phyloP scores from a whole-genome alignment of 2,329 filamentous ascomycete species.

The Fusarium liriodendri region DNA sequence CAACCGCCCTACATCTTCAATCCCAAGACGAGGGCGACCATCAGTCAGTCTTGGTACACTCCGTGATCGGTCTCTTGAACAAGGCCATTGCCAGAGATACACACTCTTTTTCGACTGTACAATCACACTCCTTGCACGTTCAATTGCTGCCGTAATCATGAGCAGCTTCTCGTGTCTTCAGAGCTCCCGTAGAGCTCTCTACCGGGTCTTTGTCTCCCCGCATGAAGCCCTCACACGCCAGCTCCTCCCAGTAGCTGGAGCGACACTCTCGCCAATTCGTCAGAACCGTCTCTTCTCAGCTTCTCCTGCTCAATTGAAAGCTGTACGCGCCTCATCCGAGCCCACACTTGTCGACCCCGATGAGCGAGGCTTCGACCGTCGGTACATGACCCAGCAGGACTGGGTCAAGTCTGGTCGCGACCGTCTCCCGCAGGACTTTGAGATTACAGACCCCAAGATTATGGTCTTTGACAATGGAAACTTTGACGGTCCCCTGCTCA shows the following conservation, averaged over 20 bases:
- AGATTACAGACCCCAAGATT: conserved; percentile 56
- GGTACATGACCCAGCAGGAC: conserved; percentile 50
- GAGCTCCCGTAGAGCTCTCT: conserved; percentile 59
- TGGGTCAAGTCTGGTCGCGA: conserved; percentile 50
- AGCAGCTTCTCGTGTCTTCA: conserved; percentile 52
- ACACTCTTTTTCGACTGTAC: conserved; percentile 4
- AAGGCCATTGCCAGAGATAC: conserved; percentile 21
- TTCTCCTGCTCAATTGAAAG: conserved; percentile 12
- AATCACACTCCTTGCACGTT: background rate
- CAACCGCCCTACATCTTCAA: conserved; percentile 34
- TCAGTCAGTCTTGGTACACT: conserved; percentile 23
- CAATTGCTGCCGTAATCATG: conserved; percentile 48
- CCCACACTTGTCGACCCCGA: conserved; percentile 18
- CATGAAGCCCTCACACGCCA: conserved; percentile 41
- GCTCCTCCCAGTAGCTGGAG: conserved; percentile 18
- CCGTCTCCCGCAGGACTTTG: conserved; percentile 56
- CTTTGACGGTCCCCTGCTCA: conserved; percentile 53
- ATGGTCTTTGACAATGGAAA: conserved; percentile 55
- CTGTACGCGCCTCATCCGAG: background rate
- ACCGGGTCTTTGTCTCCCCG: conserved; percentile 58
- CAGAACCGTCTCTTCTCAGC: conserved; percentile 33
- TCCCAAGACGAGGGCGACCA: conserved; percentile 9
- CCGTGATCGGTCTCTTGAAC: conserved; percentile 16
- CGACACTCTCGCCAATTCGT: conserved; percentile 3
- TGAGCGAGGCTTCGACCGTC: conserved; percentile 45